Base-by-base conservation (phyloP, 2,329 filamentous ascomycete genomes). In the Alternaria burnsii region DNA sequence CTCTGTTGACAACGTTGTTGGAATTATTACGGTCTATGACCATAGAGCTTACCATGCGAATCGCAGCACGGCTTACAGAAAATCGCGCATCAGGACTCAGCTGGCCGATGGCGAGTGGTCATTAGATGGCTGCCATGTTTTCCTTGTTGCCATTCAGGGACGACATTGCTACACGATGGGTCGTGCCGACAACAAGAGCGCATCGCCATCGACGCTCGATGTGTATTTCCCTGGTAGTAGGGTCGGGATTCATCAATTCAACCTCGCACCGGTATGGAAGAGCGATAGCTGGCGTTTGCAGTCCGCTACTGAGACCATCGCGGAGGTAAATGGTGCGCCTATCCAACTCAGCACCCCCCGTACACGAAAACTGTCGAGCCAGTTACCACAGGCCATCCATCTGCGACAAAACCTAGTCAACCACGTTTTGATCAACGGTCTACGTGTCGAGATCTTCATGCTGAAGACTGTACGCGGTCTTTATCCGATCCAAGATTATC, bases 401-500 rank as follows among this genome's bases (percentile, higher is more conserved):
- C 55, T 69, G 14, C 50, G 52, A 24, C 58, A 63, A 30, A 34
- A 42, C n/a, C 8, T 22, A 4, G 53, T 61, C 11, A 69, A 69
- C 36, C 42, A 34, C 2, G 11, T 62, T 26, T 34, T 10, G 3
- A 24, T 69, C 26, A 28, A 55, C 12, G 57, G 42, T 18, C 20
- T 67, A n/a, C 42, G 36, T 5, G n/a, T 69, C 14, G 47, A 68
- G 9, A 58, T 69, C 20, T 68, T 62, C 62, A 34, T 71, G 18
- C 26, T 65, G 22, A 63, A 63, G 34, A 50, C 56, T 5, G 59
- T 62, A 5, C 52, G 40, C 5, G 55, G 65, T 9, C 18, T 62
- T 3, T 55, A 59, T 32, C 22, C 20, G 3, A 42, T 20, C 2
- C 20, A 59, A 5, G 22, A 11, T 16, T 52, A 55, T 20, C 14